Evolutionary conservation across 23 red algal species (phyloP), one percentile per base, ranked within the genome.

Genomic region (Gracilaria caudata): DNA sequence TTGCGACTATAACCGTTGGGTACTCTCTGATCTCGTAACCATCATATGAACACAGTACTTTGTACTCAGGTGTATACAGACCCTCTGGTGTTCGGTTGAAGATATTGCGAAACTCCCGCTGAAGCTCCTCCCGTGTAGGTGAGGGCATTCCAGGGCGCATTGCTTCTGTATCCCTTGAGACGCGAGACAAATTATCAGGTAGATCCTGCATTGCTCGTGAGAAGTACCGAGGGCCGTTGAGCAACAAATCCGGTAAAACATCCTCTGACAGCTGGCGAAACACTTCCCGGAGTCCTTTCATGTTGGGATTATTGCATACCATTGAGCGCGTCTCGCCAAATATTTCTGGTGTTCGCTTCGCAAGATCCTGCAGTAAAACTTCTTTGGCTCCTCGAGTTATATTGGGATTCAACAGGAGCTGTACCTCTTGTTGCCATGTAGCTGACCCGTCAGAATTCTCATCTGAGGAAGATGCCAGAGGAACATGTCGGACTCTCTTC

Each of bases 11-110:
- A 25, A 88, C 43, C 21, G 91, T 73, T 34, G 83, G 81, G 38
- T 94, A 94, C 39, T 85, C 55, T 17, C 91, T 82, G 44, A 94
- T 86, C 78, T 94, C 82, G 56, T 74, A 94, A 4, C 77, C 83
- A 5, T 82, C 71, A 65, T 59, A 75, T 24, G 46, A 74, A n/a
- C 49, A 60, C 14, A 94, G 47, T 0, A 88, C 82, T 47, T 51
- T 65, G 43, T 87, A 94, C 20, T 86, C 82, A 5, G 91, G 91
- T 34, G 91, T 94, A 51, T 56, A 85, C 44, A 94, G 38, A 36
- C 91, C 91, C 30, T 94, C 78, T 23, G 91, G 91, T 14, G 78
- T 85, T 36, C 77, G 58, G 47, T 84, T 77, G 21, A 84, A 81
- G 26, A 82, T 49, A 64, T 84, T 84, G 36, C 88, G 80, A 51